These are phyloP conservation scores for Hypoxylon fuscum DNA, from an alignment of 495 filamentous ascomycete genomes.

Conservation along the genomic window DNA sequence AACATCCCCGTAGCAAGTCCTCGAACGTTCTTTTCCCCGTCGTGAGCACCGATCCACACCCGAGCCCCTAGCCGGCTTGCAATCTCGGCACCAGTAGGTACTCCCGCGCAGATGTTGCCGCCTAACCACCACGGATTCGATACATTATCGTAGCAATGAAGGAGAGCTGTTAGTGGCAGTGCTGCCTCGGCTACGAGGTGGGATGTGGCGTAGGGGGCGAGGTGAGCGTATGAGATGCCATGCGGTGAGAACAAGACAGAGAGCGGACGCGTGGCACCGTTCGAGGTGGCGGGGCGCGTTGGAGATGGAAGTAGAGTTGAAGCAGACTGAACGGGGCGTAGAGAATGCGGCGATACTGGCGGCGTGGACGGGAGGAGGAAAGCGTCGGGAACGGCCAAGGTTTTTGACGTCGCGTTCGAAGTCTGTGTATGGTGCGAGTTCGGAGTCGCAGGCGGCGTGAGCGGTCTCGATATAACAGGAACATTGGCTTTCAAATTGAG, in stretches of 20 bases:
- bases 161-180: constrained; percentile 67
- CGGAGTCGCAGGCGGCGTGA: constrained; percentile 48
- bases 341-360: constrained; percentile 41
- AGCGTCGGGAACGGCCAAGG: constrained; percentile 52
- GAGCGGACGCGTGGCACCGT: constrained; percentile 44
- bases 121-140: constrained; percentile 72
- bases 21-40: constrained; percentile 67
- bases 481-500: constrained; percentile 14
- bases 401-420: constrained; percentile 53
- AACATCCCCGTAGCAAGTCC: constrained; percentile 62
- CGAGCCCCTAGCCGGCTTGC: constrained; percentile 61
- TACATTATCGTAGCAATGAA: constrained; percentile 70
- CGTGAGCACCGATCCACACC: constrained; percentile 72
- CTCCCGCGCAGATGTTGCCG: constrained; percentile 67
- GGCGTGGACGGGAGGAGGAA: constrained; percentile 56
- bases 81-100: constrained; percentile 66
- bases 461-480: constrained; percentile 25
- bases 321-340: constrained; percentile 47
- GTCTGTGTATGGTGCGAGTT: constrained; percentile 34
- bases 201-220: constrained; percentile 62
- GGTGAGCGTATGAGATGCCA: constrained; percentile 58
- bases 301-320: constrained; percentile 45
- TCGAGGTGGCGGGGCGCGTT: constrained; percentile 22
- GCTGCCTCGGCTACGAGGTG: constrained; percentile 67
- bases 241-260: constrained; percentile 71